These are phyloP conservation scores for Aspergillus tamarii DNA, from an alignment of 2,329 filamentous ascomycete species.

Conservation along the genomic window DNA sequence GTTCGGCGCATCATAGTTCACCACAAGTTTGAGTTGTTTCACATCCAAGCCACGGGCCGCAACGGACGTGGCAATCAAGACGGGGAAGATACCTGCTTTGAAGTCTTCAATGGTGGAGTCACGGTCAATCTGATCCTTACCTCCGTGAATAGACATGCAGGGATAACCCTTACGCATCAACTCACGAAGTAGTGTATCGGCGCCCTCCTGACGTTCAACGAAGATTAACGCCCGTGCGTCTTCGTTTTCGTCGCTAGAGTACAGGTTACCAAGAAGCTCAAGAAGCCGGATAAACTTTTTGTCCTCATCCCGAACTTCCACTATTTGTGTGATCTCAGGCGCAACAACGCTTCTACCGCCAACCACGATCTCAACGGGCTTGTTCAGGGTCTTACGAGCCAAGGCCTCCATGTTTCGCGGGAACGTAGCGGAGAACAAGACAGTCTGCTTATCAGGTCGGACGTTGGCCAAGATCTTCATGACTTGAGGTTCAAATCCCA, in stretches of 20 bases:
- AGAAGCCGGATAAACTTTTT: constrained; percentile 83
- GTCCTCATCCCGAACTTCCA: constrained; percentile 81
- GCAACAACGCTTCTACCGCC: constrained; percentile 76
- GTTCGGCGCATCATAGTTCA: constrained; percentile 94
- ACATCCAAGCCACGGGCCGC: constrained; percentile 94
- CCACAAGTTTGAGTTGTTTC: constrained; percentile 90
- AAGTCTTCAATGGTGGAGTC: constrained; percentile 93
- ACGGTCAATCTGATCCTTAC: constrained; percentile 90
- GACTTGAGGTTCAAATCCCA: constrained; percentile 98
- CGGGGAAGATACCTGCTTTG: constrained; percentile 85
- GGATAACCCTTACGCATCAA: constrained; percentile 83
- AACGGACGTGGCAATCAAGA: constrained; percentile 92
- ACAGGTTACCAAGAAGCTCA: constrained; percentile 83
- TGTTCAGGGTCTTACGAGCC: constrained; percentile 83
- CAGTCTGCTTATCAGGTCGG: constrained; percentile 88
- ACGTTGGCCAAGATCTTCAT: constrained; percentile 95
- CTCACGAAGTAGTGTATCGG: constrained; percentile 77
- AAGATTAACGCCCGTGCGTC: constrained; percentile 90
- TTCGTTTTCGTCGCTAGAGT: constrained; percentile 73
- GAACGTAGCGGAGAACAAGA: constrained; percentile 96
- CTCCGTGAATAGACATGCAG: constrained; percentile 91
- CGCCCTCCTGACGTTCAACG: constrained; percentile 88
- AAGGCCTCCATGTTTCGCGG: constrained; percentile 89
- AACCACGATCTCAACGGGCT: constrained; percentile 88
- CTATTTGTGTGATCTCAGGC: constrained; percentile 81